phyloP scores from a whole-genome alignment of 2,329 filamentous ascomycete genomes.

The Penicillium corylophilum region DNA sequence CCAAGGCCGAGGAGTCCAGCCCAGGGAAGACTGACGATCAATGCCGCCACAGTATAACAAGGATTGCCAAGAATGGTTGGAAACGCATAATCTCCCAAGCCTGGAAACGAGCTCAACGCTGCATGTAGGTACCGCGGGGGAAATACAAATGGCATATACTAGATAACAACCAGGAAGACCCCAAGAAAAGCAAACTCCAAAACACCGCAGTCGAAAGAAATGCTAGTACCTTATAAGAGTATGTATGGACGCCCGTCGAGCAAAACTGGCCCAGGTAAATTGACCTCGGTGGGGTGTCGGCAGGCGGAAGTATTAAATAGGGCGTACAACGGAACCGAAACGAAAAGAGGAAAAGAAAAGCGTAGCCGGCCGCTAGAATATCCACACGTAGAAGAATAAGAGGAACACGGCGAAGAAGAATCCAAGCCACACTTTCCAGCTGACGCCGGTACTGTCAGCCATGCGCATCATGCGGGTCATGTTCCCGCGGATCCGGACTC shows the following conservation, averaged over 20 bases:
- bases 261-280: neutral
- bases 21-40: neutral
- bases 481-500: conserved; percentile 77
- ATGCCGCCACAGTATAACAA: neutral
- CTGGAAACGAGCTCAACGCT: neutral
- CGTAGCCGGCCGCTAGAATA: conserved; percentile 59
- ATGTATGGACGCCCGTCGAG: conserved; percentile 1
- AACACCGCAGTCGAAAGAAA: conserved; percentile 12
- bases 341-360: conserved; percentile 11
- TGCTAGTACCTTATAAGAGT: neutral
- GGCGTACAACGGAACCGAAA: neutral
- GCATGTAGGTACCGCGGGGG: neutral
- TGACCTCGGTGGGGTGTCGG: neutral
- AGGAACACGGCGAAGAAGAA: conserved; percentile 84
- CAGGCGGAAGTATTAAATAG: conserved; percentile 3
- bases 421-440: conserved; percentile 88
- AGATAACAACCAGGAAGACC: neutral
- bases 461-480: conserved; percentile 98
- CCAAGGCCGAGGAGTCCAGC: neutral
- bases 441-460: conserved; percentile 90
- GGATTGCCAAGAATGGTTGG: neutral
- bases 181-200: neutral
- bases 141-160: neutral
- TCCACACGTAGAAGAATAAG: conserved; percentile 89
- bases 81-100: neutral